These are phyloP conservation scores for Nicotiana tomentosiformis DNA, from an alignment of 257 asterid genomes.

Conservation along the genomic window DNA sequence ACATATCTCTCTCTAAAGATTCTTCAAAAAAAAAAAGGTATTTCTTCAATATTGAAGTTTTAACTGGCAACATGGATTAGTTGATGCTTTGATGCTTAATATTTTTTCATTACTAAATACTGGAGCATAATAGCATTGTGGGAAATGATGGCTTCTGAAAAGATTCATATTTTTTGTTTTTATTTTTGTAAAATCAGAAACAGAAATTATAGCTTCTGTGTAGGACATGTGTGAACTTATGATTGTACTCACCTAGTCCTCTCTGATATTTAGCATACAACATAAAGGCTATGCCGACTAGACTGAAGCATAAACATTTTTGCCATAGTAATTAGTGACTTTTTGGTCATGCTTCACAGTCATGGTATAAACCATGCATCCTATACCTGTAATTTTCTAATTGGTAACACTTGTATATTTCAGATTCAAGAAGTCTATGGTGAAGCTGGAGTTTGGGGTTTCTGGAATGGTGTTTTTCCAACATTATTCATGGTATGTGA, in stretches of 20 bases:
- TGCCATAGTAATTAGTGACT: background rate
- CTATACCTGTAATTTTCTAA: constrained; percentile 14
- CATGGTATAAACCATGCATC: background rate
- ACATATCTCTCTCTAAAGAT: background rate
- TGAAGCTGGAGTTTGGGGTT: constrained; percentile 83
- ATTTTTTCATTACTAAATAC: background rate
- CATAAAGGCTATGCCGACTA: background rate
- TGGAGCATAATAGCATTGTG: background rate
- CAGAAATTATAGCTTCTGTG: background rate
- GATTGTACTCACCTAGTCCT: background rate
- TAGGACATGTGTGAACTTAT: background rate
- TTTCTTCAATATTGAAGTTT: background rate
- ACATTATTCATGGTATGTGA: constrained; percentile 89
- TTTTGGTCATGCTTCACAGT: background rate
- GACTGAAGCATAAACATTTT: background rate
- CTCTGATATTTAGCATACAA: background rate
- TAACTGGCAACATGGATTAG: background rate
- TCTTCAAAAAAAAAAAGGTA: background rate
- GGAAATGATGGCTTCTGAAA: background rate
- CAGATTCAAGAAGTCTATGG: constrained; percentile 91
- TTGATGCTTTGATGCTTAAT: background rate
- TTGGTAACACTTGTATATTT: constrained; percentile 13
- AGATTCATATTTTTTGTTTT: background rate
- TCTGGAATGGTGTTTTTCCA: constrained; percentile 97
- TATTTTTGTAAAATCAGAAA: background rate